A percentile compares a stretch with the other conserved stretches of the same genome.
Conservation (phyloP, 768 basidiomycete genomes). For the Holtermanniella nyarrowii region DNA sequence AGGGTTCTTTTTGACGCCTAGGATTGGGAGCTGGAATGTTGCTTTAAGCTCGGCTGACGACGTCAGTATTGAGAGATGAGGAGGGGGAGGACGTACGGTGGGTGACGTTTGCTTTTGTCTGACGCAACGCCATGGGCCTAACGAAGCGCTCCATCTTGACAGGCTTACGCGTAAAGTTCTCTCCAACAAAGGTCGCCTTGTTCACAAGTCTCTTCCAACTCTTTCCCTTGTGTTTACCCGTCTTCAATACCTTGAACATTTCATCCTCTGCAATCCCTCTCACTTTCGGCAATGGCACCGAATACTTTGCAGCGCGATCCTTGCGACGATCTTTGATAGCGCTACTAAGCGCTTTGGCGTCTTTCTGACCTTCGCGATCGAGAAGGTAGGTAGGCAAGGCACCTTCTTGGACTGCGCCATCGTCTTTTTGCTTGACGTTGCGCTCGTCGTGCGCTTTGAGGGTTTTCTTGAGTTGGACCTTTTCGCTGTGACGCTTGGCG, state of each 20-base stretch:
- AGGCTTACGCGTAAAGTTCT: constrained; percentile 94
- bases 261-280: constrained; percentile 98
- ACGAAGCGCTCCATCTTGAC: constrained; percentile 99
- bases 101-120: constrained; percentile 97
- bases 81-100: constrained; percentile 56
- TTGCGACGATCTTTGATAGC: constrained; percentile 98
- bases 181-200: constrained; percentile 97
- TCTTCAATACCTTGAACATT: constrained; percentile 99
- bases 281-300: constrained; percentile 92
- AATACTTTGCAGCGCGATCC: constrained; percentile 96
- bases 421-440: constrained; percentile 87
- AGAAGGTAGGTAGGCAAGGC: constrained; percentile 92
- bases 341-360: constrained; percentile 88
- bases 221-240: constrained; percentile 91
- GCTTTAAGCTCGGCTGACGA: constrained; percentile 85
- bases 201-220: constrained; percentile 99
- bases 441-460: constrained; percentile 98
- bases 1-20: constrained; percentile 98
- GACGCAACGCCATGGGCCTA: constrained; percentile 90
- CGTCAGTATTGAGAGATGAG: neutral
- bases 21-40: constrained; percentile 94
- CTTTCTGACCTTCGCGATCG: constrained; percentile 94
- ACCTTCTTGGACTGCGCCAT: constrained; percentile 64
- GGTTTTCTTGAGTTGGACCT: constrained; percentile 98
- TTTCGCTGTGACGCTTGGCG: constrained; percentile 89